A percentile compares a stretch with the other conserved stretches of the same genome.
phyloP scores from a whole-genome alignment of 495 filamentous ascomycete species.

The Podospora appendiculata region DNA sequence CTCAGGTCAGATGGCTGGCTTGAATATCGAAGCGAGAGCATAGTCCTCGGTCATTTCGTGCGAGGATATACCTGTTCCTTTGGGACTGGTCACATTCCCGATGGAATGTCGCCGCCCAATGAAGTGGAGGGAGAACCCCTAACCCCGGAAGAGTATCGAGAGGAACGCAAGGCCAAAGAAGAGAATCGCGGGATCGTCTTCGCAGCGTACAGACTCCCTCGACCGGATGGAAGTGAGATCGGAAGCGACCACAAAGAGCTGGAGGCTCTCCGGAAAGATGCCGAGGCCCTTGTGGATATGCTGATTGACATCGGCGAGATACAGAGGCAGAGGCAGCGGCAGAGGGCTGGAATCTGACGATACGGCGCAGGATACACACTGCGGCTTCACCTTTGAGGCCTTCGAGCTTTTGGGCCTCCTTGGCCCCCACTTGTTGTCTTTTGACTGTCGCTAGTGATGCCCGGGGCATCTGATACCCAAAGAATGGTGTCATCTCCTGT shows the following conservation, averaged over 20 bases:
- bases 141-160: background rate
- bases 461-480: too few relatives aligned
- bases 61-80: slow-evolving; percentile 34
- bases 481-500: too few relatives aligned
- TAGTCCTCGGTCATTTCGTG: slow-evolving; percentile 22
- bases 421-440: background rate
- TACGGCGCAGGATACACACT: background rate
- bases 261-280: slow-evolving; percentile 19
- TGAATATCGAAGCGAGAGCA: slow-evolving; percentile 27
- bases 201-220: slow-evolving; percentile 28
- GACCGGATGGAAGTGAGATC: slow-evolving; percentile 4
- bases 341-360: background rate
- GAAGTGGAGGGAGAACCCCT: background rate
- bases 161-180: slow-evolving; percentile 1
- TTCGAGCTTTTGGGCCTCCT: background rate
- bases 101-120: background rate
- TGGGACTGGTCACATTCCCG: slow-evolving; percentile 20
- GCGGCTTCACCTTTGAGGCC: background rate
- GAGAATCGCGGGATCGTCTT: slow-evolving; percentile 34
- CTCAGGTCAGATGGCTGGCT: slow-evolving; percentile 30
- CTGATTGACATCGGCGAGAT: slow-evolving; percentile 22
- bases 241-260: slow-evolving; percentile 15
- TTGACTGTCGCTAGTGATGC: too few relatives aligned
- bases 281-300: slow-evolving; percentile 27
- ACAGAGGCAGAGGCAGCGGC: slow-evolving; percentile 2